Base-by-base conservation (phyloP, 345 rosid species). In the Arabis hirsuta region DNA sequence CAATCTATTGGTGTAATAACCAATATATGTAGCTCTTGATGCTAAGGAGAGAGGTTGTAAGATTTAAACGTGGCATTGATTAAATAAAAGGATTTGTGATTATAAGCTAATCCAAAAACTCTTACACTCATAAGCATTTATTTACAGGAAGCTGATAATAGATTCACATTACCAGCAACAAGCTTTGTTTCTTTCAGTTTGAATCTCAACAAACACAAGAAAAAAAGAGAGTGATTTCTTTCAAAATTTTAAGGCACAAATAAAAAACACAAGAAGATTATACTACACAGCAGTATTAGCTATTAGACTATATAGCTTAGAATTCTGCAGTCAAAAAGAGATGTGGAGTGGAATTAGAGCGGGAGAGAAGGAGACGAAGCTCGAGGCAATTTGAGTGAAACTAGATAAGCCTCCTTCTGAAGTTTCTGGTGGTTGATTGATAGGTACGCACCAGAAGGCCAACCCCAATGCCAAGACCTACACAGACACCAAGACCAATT, bases 401-500 rank as follows among this genome's bases (percentile, higher is more conserved):
- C 81, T 81, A 88, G 32, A 82, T 24, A 32, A 87, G 84, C 65
- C 90, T 84, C 64, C 92, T 86, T 69, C 80, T 86, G 78, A 95
- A 81, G 87, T 82, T 90, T 58, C 92, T 73, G 32, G 96, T 86
- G 14, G 99, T 88, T 13, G 92, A 55, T 62, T 87, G 90, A 82
- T 91, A 94, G 39, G 91, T 81, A 38, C 92, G 96, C 20, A 86
- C 90, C 56, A 95, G 70, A 79, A 95, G 84, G 53, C 99, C 97
- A 20, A 91, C 96, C 48, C 99, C 99, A 73, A 95, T 76, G 14
- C 99, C 97, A 4, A 91, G 27, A 58, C 97, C 97, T 42, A 95
- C 81, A 62, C 96, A 95, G 67, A 91, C 82, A 46, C 99, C 96
- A 14, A 94, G 99, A 16, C 99, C 97, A 32, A 95, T 90, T 27